Base-by-base conservation (phyloP, 1,139 yeast species). In the Suhomyces taliae region DNA sequence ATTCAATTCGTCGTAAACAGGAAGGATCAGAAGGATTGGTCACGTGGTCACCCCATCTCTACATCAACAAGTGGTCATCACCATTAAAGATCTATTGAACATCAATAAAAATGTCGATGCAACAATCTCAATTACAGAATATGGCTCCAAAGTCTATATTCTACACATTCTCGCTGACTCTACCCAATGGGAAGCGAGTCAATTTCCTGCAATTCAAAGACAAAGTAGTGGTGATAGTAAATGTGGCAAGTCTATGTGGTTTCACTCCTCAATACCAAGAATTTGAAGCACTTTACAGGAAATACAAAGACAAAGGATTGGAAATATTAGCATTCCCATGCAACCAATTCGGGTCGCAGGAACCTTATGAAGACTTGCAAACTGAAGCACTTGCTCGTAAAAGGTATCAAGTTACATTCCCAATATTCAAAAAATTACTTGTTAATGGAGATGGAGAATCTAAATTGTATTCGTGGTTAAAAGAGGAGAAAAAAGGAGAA, bases 311-410 rank as follows among this genome's bases (percentile, higher is more conserved):
- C 6, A 53, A 57, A 9, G 76, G 74, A 0, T 57, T 75, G 26
- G 68, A 59, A 40, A 62, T 75, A 0, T 44, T 75, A 37, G 79
- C 70, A 4, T 73, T 74, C 53, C 80, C 80, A 0, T 70, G 78
- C 50, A 72, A 72, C 52, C 80, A 74, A 51, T 75, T 75, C 51
- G 65, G 57, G 41, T 43, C 46, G 37, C 62, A 93, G 69, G 98
- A 93, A 64, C 97, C 97, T 8, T 85, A 85, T 8, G 64, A 81
- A 8, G 84, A 82, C 41, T 79, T 75, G 44, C 83, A 86, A 57
- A 86, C 90, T 50, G 81, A 79, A 31, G 61, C 70, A 41, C 83
- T 83, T 65, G 87, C 95, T 60, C 76, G 81, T 48, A 56, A 76
- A 49, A 82, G 82, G 63, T 93, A 81, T 62, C 90, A 91, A 46